Evolutionary conservation across 163 green algal species (phyloP), one percentile per base, ranked within the genome.

Genomic region (Chloromonas sp.): DNA sequence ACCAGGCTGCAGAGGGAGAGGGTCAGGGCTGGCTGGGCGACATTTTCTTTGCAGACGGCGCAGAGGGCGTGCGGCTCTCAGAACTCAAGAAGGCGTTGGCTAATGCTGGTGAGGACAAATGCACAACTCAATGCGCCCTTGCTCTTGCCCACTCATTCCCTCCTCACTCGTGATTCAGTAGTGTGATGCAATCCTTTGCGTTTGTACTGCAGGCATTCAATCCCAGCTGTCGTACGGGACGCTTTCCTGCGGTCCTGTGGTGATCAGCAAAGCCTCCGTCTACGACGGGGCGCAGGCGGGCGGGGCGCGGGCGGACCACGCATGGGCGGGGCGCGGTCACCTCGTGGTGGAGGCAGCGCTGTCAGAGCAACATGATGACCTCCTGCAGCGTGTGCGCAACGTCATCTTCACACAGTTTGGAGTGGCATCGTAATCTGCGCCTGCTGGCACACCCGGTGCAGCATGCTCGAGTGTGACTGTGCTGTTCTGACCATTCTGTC

Each of bases 21-120:
- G 5, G 66, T 74, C 71, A 71, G 36, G 61, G 14, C 0, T 82
- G 71, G 61, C 59, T 79, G 1, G 85, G 84, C 57, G 85, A 85
- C 15, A 77, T 88, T 36, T 88, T 88, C 77, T 83, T 88, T 57
- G 81, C 82, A 2, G 81, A 88, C 61, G 84, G 81, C 57, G 82
- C 76, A 3, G 62, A 82, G 1, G 85, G 85, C n/a, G 61, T 88
- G 3, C 74, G 79, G 81, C 77, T 88, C 57, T 88, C 85, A 1
- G 60, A 81, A 3, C 36, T 88, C 58, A 88, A 86, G 70, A 83
- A 88, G 61, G 85, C 85, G 2, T 82, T 88, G 57, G 81, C 82
- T 8, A 77, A 85, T 82, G 81, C 85, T 82, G 85, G 85, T 88
- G 59, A 0, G 66, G 36, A 36, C 36, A 36, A 36, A 36, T 36